Base-by-base conservation (phyloP, 2,329 filamentous ascomycete species). In the Aspergillus sp. region DNA sequence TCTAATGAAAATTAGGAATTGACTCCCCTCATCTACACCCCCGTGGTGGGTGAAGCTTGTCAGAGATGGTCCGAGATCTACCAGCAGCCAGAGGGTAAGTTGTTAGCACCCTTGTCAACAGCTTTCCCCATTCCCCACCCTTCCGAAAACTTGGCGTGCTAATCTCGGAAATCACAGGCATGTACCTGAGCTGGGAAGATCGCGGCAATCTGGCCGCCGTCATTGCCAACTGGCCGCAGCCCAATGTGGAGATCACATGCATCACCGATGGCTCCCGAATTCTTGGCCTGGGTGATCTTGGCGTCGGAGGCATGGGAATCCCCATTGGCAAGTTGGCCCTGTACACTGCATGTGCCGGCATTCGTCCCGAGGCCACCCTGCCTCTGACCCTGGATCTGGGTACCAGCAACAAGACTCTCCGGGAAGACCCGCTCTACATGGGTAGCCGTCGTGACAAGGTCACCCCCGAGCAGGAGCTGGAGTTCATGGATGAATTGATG, bases 401-500 rank as follows among this genome's bases (percentile, higher is more conserved):
- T 31, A 89, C 86, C 46, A 81, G 79, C 74, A 89, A 88, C 75
- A 82, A 87, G 78, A 72, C 80, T 53, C 78, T 87, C 67, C 72
- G 86, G 81, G 79, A 96, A 84, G 87, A 97, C 84, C 76, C 90
- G 85, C 83, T 98, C 39, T 99, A 98, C 82, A 87, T 98, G 74
- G 95, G 95, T 70, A 90, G 93, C 69, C 88, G 92, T 71, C 86
- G 90, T 69, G 90, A 90, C 78, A 94, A 96, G 73, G 85, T 94
- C 56, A 84, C 89, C 7, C 80, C 89, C 20, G 84, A 89, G 55
- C 88, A 94, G 69, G 92, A 96, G 80, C 87, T 89, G 74, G 91
- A 91, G 65, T 98, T 98, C 79, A 87, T 98, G 82, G 95, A 98
- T 73, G 95, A 98, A 82, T 89, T 99, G 82, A 98, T 99, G 95